Evolutionary conservation across 208 protist genomes (phyloP), one percentile per base, ranked within the genome.

Genomic region (Trypanosoma caninum): DNA sequence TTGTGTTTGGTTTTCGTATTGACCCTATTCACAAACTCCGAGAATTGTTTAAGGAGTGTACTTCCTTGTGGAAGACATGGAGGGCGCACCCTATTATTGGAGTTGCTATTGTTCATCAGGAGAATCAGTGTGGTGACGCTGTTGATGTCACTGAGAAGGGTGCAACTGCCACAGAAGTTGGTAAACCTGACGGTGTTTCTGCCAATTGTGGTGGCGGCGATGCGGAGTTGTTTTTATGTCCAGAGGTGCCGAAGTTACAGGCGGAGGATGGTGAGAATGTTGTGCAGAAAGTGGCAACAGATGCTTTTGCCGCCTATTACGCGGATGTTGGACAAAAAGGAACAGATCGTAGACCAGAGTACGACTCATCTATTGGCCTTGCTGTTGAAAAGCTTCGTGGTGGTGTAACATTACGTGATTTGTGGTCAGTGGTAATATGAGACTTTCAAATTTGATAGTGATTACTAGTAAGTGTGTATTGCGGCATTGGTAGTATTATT

Each of bases 301-400:
- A 97, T 45, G 85, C 91, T 7, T 95, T 97, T 52, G 87, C 91
- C 1, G 85, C 86, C 3, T 98, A 98, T 72, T 98, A 97, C 78
- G 88, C 80, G 7, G 94, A 96, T 58, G 76, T 85, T 14, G 86
- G 81, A 1, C 81, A 91, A 50, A 91, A 88, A 50, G 82, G 69
- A 0, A 56, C 57, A 3, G 93, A 97, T 60, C 68, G 87, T 3
- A 72, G 81, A 1, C 87, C 91, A 1, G 89, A 87, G 13, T 97
- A 83, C 48, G 78, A 93, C 27, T 52, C 72, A 1, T 74, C 69
- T 6, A 87, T 96, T 20, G 95, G 95, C 3, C 71, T 97, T 13
- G 93, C 95, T 0, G 86, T 97, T 25, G 95, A 98, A 72, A 91
- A 93, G 72, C 78, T 94, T 10, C 82, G 83, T 3, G 76, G 83